Evolutionary conservation across 352 stramenopile species (phyloP).

Genomic region (Thalassiosira livingstoniorum): DNA sequence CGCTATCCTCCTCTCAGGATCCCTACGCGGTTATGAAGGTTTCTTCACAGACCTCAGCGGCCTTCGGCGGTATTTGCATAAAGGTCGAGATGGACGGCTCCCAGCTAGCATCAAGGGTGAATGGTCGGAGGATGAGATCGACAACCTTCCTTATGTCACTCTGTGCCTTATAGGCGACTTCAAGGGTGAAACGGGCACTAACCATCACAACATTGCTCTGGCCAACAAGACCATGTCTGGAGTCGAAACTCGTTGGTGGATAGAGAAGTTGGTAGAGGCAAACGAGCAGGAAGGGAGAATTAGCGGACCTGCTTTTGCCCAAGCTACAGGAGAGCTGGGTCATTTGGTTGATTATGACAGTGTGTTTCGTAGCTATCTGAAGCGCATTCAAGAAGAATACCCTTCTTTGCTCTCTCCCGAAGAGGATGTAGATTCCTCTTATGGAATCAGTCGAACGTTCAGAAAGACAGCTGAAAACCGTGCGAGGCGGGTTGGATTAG

Average conservation of each 20-base stretch:
- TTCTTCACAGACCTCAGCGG: constrained; percentile 28
- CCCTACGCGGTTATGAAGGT: constrained; percentile 24
- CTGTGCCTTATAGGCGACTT: constrained; percentile 41
- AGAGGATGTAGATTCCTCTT: constrained; percentile 11
- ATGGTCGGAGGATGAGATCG: background rate
- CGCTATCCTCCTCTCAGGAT: background rate
- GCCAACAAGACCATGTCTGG: constrained; percentile 35
- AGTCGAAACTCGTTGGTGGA: constrained; percentile 46
- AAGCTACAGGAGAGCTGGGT: constrained; percentile 7
- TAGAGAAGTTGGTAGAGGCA: constrained; percentile 32
- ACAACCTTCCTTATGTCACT: background rate
- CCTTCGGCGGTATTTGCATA: background rate
- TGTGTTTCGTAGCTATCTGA: constrained; percentile 18
- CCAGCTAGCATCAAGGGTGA: background rate
- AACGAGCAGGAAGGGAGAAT: constrained; percentile 10
- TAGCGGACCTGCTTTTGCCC: constrained; percentile 25
- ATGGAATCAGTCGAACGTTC: constrained; percentile 15
- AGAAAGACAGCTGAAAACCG: constrained; percentile 25
- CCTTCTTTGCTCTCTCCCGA: background rate
- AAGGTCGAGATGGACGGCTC: background rate
- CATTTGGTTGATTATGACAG: constrained; percentile 19
- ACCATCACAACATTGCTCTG: constrained; percentile 36
- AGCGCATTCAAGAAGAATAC: constrained; percentile 23
- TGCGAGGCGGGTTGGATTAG: constrained; percentile 11
- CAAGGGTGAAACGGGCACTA: constrained; percentile 33